Conservation (phyloP, 257 asterid species). For the Euphrasia confusa region DNA sequence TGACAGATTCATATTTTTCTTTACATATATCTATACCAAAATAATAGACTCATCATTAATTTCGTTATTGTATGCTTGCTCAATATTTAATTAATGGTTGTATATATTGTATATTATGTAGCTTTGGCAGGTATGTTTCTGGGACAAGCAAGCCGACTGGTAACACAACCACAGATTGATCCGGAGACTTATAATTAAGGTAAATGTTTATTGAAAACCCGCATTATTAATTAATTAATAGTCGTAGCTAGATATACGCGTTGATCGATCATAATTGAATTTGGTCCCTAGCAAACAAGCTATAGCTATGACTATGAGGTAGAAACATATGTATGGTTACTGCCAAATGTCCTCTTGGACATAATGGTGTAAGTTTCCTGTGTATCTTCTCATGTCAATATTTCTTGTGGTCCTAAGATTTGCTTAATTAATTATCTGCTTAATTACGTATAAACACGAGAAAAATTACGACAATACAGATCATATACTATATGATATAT, state of each 20-base stretch:
- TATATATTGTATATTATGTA: not conserved
- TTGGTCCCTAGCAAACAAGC: not conserved
- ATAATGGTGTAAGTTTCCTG: slow-evolving; percentile 1
- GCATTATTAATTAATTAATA: not conserved
- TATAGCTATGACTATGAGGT: not conserved
- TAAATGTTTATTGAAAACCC: not conserved
- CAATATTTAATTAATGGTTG: too few species aligned
- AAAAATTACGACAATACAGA: too few species aligned
- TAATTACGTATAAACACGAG: too few species aligned
- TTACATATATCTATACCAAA: slow-evolving; percentile 24
- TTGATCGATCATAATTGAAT: not conserved
- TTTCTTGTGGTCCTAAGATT: slow-evolving; percentile 2
- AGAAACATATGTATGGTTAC: slow-evolving; percentile 1
- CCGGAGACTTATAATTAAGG: not conserved
- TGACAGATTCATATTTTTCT: slow-evolving; percentile 24
- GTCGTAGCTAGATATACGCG: too few species aligned
- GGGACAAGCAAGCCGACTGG: not conserved
- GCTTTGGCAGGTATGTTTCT: not conserved
- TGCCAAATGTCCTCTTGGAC: slow-evolving; percentile 8
- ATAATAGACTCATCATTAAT: slow-evolving; percentile 19
- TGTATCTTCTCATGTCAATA: not conserved
- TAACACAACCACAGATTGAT: not conserved
- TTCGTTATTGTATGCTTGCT: slow-evolving; percentile 35
- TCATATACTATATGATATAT: too few species aligned
- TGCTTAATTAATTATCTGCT: not conserved